Evolutionary conservation across 164 flowering plant species (phyloP), one percentile per base, ranked within the genome.

Genomic region (Vitis labrusca): DNA sequence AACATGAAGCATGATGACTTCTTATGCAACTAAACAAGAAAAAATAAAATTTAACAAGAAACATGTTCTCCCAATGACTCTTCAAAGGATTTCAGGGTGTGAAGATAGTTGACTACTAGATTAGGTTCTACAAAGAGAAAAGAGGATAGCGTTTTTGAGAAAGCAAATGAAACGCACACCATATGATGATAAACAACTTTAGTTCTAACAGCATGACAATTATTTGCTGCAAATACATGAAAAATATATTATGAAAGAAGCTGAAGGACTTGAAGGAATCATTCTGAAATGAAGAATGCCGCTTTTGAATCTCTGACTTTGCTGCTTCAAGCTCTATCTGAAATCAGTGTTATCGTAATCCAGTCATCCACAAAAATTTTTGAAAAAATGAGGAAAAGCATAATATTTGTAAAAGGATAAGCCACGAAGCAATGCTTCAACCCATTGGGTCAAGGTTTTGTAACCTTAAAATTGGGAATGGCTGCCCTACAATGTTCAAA

Each of bases 41-140:
- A 32, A 32, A 3, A 32, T 3, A 32, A 32, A 32, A 32, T 3
- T 32, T 32, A 0, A 16, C 1, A 44, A 63, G 59, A 16, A 65
- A 92, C 99, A 89, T 91, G 99, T 78, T 95, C 99, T 76, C 79
- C 82, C 74, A 93, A 73, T 9, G 87, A 80, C 78, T 91, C 97
- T 80, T 95, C 97, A n/a, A 97, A 95, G 9, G 91, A 84, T 74
- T 81, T 90, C 74, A 93, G 77, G 49, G 81, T 77, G 73, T 87
- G 96, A 71, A 95, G 86, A 78, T 86, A 86, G 73, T 67, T 88
- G 66, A 90, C 77, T 54, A 91, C 92, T 8, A 83, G 53, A 62
- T 78, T 86, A 53, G 99, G 97, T 61, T 91, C 99, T 87, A 70
- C 73, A 80, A 58, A 56, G 23, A 19, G 23, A 19, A 15, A 76